Evolutionary conservation across 768 basidiomycete genomes (phyloP), one percentile per base, ranked within the genome.

Genomic region (Phlebiopsis gigantea): DNA sequence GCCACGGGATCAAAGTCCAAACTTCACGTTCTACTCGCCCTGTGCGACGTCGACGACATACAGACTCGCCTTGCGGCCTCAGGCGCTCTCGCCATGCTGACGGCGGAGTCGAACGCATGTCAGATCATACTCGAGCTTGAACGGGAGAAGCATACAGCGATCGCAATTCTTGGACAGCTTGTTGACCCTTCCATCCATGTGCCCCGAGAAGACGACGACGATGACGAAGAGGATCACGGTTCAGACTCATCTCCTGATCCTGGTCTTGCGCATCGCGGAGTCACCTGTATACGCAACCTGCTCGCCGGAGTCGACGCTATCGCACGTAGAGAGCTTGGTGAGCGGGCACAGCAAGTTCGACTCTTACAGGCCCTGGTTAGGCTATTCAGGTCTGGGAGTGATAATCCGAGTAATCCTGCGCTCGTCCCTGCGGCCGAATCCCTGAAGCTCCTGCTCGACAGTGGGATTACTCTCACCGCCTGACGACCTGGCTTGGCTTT

Each of bases 61-160:
- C 81, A 82, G 6, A 99, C 96, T 2, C 81, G 89, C 30, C 68
- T 91, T 15, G 96, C 96, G n/a, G 92, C 95, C 1, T 85, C 90
- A 0, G 96, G 95, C 17, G 90, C 93, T 2, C 74, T 98, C 41
- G 93, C 96, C 4, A 87, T 85, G 26, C 71, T 99, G 54, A 87
- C 88, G 1, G 75, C 78, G 24, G 80, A 84, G 0, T 75, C 78
- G 1, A 72, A 72, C 28, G 84, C 83, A 10, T 93, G 91, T 65
- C 66, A 70, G 5, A 73, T 77, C 2, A 71, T 96, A n/a, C 66
- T 85, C 15, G 73, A 76, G 30, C 78, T 93, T 25, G 84, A 92
- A 65, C 71, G 71, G 44, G 85, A 90, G 56, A 79, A 79, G 29
- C 81, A 79, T 57, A 79, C 83, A 42, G 79, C 85, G 7, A 71